A percentile compares a stretch with the other conserved stretches of the same genome.
Conservation (phyloP, 257 asterid species). For the Fraxinus anomala region DNA sequence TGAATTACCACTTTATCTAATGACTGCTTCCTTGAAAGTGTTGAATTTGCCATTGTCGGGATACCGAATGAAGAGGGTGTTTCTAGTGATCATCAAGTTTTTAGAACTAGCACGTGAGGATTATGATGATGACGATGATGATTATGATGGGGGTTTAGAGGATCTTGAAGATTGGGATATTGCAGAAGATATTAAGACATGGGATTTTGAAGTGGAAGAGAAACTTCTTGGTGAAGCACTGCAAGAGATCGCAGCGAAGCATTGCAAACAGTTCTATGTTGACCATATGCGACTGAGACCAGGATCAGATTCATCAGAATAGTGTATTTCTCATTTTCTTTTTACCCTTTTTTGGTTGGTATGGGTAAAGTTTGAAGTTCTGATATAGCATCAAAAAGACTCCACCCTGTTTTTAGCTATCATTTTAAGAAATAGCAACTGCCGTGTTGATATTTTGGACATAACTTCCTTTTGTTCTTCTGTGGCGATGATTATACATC, state of each 20-base stretch:
- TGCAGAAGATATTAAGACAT: background rate
- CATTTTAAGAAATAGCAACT: background rate
- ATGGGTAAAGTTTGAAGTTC: background rate
- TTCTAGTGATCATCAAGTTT: constrained; percentile 18
- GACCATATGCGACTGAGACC: too few species aligned
- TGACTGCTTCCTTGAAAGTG: constrained; percentile 2
- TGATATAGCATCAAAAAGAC: background rate
- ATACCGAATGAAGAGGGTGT: constrained; percentile 14
- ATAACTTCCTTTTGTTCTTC: background rate
- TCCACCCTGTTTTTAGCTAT: background rate
- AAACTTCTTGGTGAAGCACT: constrained; percentile 11
- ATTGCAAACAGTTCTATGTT: background rate
- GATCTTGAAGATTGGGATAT: background rate
- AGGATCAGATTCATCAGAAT: background rate
- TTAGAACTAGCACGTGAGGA: background rate
- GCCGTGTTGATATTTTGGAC: background rate
- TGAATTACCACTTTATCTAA: background rate
- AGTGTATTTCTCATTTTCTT: background rate
- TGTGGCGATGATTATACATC: background rate
- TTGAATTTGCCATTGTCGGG: constrained; percentile 10
- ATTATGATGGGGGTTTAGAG: background rate
- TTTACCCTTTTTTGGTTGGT: background rate
- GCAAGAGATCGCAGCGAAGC: constrained; percentile 7
- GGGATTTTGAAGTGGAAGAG: constrained; percentile 19
- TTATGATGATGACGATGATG: constrained; percentile 9